Percentiles rank a stretch among this genome's conserved stretches.
Conservation (phyloP, 768 basidiomycete species). For the Rhodotorula diobovata region DNA sequence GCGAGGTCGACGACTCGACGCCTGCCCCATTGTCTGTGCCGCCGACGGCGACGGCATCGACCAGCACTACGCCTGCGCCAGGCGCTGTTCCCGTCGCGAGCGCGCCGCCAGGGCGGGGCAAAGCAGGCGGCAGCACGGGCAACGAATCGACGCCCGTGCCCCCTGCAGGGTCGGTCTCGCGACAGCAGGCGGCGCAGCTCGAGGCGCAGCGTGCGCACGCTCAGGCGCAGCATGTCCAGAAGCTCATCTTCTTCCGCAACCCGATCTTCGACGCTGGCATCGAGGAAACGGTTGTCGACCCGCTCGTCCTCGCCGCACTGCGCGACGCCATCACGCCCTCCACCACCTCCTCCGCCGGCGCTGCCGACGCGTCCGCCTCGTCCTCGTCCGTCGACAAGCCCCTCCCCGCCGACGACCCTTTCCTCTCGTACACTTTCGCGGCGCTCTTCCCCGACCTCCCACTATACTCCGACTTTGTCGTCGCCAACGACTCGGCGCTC, state of each 20-base stretch:
- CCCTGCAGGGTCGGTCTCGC: slow-evolving; percentile 8
- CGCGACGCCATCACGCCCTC: neutral
- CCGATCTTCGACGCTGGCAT: slow-evolving; percentile 38
- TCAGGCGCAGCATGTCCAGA: slow-evolving; percentile 22
- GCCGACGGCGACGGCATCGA: neutral
- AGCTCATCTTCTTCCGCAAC: slow-evolving; percentile 32
- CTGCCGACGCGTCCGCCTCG: neutral
- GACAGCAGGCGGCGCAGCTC: slow-evolving; percentile 3
- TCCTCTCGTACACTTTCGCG: slow-evolving; percentile 47
- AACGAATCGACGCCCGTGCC: slow-evolving; percentile 15
- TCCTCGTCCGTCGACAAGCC: neutral
- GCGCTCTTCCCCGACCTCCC: slow-evolving; percentile 78
- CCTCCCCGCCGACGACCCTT: slow-evolving; percentile 8
- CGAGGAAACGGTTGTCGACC: slow-evolving; percentile 31
- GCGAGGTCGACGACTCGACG: slow-evolving; percentile 36
- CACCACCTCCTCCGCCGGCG: neutral
- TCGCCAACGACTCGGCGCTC: slow-evolving; percentile 45
- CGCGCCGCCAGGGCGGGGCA: slow-evolving; percentile 18
- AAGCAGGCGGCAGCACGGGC: slow-evolving; percentile 21
- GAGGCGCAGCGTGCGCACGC: slow-evolving; percentile 11
- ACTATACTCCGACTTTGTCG: slow-evolving; percentile 48
- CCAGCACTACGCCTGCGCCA: neutral
- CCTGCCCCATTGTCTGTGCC: slow-evolving; percentile 9
- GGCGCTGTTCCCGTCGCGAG: neutral
- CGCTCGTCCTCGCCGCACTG: slow-evolving; percentile 12